Base-by-base conservation (phyloP, 768 basidiomycete species). In the Mycena pura region DNA sequence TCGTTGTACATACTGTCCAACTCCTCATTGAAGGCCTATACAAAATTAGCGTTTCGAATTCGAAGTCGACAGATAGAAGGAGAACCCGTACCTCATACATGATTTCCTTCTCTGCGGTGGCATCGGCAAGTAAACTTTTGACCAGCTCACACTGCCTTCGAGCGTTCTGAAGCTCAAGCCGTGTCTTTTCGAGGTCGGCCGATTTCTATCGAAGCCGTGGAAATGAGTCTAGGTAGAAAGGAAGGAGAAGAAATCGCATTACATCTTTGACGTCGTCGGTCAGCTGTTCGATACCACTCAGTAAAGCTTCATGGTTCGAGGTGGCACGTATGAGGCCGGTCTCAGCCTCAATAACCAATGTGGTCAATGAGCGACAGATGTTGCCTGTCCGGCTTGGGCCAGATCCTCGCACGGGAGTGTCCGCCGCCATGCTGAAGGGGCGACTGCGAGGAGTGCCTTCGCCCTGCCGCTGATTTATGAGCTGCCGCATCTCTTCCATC, bases 11-110 rank as follows among this genome's bases (percentile, higher is more conserved):
- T 93, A 17, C 85, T 87, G 65, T 95, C 94, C 29, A 97, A 82
- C 72, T 96, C 95, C 70, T 95, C 93, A 72, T 97, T 96, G 78
- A 97, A 96, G 3, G 93, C 91, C 94, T 96, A 62, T 7, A 49
- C 13, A 45, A 49, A 41, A 49, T 29, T n/a, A 54, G 55, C 47
- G 34, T 24, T 28, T 27, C 11, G 45, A 38, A 28, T n/a, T n/a
- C n/a, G n/a, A 34, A 1, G 27, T 52, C 19, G 29, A 24, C 27
- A 15, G 40, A 25, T 39, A 19, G 32, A 11, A 14, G 6, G 13
- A 17, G 24, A n/a, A 19, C 7, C 22, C 83, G 68, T 39, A 95
- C 94, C 81, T 95, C 91, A 65, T 95, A 96, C 84, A 96, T 90
- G 72, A 94, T 91, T 69, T 95, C 92, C 74, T 96, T 92, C 78